These are phyloP conservation scores for Neoboletus brunneissimus DNA, from an alignment of 768 basidiomycete genomes.

Conservation along the genomic window DNA sequence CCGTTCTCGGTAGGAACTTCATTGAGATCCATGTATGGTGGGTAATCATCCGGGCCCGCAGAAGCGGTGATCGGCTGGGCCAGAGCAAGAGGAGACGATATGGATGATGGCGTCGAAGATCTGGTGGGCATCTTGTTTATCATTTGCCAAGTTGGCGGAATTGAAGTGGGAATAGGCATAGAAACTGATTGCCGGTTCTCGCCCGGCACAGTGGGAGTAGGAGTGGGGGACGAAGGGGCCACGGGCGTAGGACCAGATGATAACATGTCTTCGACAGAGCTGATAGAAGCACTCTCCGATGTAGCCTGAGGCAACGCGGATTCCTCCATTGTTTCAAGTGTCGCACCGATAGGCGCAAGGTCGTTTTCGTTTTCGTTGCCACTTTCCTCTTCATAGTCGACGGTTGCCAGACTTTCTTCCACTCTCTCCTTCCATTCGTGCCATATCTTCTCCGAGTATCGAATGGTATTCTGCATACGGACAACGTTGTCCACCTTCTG, in stretches of 20 bases:
- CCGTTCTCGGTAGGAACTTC: conserved; percentile 39
- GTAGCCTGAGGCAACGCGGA: conserved; percentile 6
- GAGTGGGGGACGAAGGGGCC: conserved; percentile 50
- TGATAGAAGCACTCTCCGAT: conserved; percentile 18
- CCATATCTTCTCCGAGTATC: conserved; percentile 95
- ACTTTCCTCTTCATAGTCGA: conserved; percentile 55
- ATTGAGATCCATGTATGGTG: conserved; percentile 67
- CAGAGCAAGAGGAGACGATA: conserved; percentile 82
- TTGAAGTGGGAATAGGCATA: conserved; percentile 42
- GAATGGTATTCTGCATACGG: conserved; percentile 94
- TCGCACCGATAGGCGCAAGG: conserved; percentile 31
- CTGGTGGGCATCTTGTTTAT: conserved; percentile 58
- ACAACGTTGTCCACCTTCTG: conserved; percentile 95
- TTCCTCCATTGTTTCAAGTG: conserved; percentile 25
- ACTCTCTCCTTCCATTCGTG: conserved; percentile 95
- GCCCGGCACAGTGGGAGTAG: conserved; percentile 23
- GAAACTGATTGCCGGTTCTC: conserved; percentile 29
- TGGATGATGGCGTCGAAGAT: conserved; percentile 85
- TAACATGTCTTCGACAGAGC: conserved; percentile 26
- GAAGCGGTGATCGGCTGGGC: conserved; percentile 82
- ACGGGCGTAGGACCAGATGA: conserved; percentile 70
- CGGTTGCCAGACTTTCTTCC: conserved; percentile 57
- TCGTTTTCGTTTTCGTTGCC: conserved; percentile 30
- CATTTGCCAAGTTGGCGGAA: conserved; percentile 42
- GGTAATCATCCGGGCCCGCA: conserved; percentile 53